Evolutionary conservation across 345 rosid species (phyloP), one percentile per base, ranked within the genome.

Genomic region (Sisymbrium altissimum): DNA sequence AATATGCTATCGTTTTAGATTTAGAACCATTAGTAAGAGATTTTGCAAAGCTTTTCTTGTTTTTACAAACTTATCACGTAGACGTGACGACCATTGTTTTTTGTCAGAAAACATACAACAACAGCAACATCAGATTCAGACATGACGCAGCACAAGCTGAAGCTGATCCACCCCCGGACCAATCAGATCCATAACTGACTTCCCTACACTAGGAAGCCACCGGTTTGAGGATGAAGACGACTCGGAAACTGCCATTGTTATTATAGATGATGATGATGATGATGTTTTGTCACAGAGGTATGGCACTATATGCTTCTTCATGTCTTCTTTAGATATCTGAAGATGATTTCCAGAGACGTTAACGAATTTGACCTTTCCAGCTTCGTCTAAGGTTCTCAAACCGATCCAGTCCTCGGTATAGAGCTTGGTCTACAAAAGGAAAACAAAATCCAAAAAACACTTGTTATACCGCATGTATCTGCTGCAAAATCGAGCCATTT

Each of bases 321-420:
- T 85, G 64, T 92, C 94, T 11, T 67, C 64, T 35, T 33, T 23
- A 33, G 87, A 81, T 60, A 86, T 85, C 17, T 88, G 72, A 13
- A 88, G 87, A 81, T 87, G 92, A 67, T 79, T 80, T 9, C 97
- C 95, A 0, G 86, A 44, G 38, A 92, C 83, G 3, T 74, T 89
- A 10, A 86, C 49, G 71, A 85, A 88, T 30, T 82, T 82, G 10
- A 92, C 92, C 56, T 86, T 89, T 48, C 89, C 92, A 7, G 88
- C 94, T 72, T 86, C 89, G 54, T 92, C 85, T 77, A 83, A 72
- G 23, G 83, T 79, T 81, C 74, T 89, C 80, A 88, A 83, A 44
- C 91, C 92, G 17, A 92, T 87, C 92, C 97, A 87, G 76, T 88
- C 97, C 72, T 86, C 89, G 0, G 25, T 84, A 70, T 86, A 88